Conservation (phyloP, 1,284 basidiomycete genomes). For the Abortiporus biennis region DNA sequence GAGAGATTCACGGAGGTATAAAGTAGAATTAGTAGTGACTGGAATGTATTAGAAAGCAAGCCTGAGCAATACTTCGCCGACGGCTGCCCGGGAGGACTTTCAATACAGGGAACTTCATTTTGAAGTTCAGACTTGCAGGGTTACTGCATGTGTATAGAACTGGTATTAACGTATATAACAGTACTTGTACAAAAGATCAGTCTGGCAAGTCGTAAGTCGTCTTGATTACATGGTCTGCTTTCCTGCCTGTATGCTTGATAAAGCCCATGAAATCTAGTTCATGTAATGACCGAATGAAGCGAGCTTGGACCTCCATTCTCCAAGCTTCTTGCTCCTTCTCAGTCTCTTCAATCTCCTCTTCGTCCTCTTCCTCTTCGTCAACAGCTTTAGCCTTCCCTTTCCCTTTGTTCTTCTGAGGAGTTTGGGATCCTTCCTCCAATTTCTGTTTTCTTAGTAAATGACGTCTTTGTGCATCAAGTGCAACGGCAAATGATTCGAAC, state of each 20-base stretch:
- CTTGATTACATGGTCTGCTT: constrained; percentile 66
- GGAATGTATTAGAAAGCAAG: too few relatives aligned
- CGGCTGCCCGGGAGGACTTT: too few relatives aligned
- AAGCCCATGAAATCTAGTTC: constrained; percentile 76
- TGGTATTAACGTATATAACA: too few relatives aligned
- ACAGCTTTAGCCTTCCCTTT: constrained; percentile 11
- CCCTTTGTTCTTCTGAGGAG: constrained; percentile 1
- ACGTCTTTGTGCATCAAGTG: constrained; percentile 49
- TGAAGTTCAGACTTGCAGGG: too few relatives aligned
- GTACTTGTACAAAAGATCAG: too few relatives aligned
- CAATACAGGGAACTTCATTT: too few relatives aligned
- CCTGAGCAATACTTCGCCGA: too few relatives aligned
- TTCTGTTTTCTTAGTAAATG: not conserved
- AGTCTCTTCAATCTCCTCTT: constrained; percentile 28
- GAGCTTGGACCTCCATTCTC: constrained; percentile 61
- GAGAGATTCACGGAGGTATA: not conserved
- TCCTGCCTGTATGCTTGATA: constrained; percentile 71
- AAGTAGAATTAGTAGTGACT: too few relatives aligned
- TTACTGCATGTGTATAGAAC: too few relatives aligned
- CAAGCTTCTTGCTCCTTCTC: constrained; percentile 42
- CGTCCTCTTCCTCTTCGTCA: constrained; percentile 15
- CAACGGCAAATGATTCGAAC: constrained; percentile 65
- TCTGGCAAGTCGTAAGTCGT: constrained; percentile 59
- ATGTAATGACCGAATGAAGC: constrained; percentile 72
- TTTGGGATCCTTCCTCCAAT: not conserved